These are phyloP conservation scores for Schizophyllum commune DNA, from an alignment of 1,284 basidiomycete genomes.

Conservation along the genomic window DNA sequence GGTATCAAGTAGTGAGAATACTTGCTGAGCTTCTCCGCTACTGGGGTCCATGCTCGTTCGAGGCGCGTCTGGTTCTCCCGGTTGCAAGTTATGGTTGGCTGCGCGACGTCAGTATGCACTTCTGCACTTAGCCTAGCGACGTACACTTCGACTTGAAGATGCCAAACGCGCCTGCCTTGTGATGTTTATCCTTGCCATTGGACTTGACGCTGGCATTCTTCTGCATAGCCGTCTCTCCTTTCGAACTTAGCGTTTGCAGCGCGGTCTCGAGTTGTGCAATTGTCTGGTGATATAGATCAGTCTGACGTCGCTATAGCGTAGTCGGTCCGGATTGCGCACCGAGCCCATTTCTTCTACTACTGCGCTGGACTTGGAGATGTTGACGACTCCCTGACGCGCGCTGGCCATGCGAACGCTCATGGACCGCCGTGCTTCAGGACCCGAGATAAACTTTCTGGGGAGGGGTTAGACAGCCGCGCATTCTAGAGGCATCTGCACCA, in stretches of 20 bases:
- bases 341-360: slow-evolving; percentile 56
- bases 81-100: slow-evolving; percentile 6
- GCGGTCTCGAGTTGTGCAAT: slow-evolving; percentile 13
- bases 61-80: neutral
- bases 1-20: slow-evolving; percentile 36
- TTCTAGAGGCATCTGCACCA: slow-evolving; percentile 10
- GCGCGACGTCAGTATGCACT: slow-evolving; percentile 1
- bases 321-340: slow-evolving; percentile 28
- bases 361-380: slow-evolving; percentile 35
- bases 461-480: slow-evolving; percentile 8
- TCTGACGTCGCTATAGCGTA: neutral
- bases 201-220: slow-evolving; percentile 28
- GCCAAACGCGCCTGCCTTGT: slow-evolving; percentile 38
- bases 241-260: slow-evolving; percentile 29
- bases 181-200: slow-evolving; percentile 39
- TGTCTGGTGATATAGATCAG: slow-evolving; percentile 10
- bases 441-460: slow-evolving; percentile 49
- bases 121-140: too few species aligned
- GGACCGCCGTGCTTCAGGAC: slow-evolving; percentile 45
- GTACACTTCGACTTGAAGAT: slow-evolving; percentile 48
- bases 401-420: slow-evolving; percentile 26
- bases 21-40: slow-evolving; percentile 28
- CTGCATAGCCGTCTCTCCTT: slow-evolving; percentile 17
- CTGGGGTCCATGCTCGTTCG: slow-evolving; percentile 1
- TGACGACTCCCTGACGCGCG: slow-evolving; percentile 31